Base-by-base conservation (phyloP, 2,329 filamentous ascomycete species). In the Colletotrichum eremochloae region DNA sequence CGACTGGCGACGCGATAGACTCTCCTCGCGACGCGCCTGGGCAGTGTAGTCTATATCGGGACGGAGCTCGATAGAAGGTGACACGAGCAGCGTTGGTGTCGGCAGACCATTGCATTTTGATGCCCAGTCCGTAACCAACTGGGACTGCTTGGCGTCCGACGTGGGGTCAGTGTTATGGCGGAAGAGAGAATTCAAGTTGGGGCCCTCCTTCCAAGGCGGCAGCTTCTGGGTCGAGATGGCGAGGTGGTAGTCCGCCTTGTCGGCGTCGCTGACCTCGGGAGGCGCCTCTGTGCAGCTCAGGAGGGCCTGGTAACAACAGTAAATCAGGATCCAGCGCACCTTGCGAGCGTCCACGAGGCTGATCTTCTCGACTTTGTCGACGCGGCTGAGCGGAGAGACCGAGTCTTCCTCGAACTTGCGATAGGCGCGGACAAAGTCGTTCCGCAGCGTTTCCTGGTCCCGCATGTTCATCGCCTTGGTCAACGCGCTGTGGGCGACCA, bases 301-400 rank as follows among this genome's bases (percentile, higher is more conserved):
- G 1, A 96, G 85, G n/a, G 90, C 91, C 78, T 96, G 94, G 68
- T 94, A 87, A 4, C 90, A 87, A 24, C 90, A 87, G 76, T 96
- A 96, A 8, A 96, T 87, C 46, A 95, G 79, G 40, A 95, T 88
- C 93, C 93, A 96, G 50, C 93, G 87, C 20, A 95, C 88, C 80
- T 94, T 95, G 52, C 94, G 89, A 1, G 90, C 92, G 74, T 96
- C 93, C 11, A 87, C 84, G 14, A 90, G 82, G 0, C 88, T 87
- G 1, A 92, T 78, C 76, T 89, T 90, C 46, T 90, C 88, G 7
- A 79, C 72, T 68, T 88, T 89, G 70, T 92, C 88, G 0, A 83
- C 82, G 72, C 87, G 90, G 29, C 84, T 82, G 2, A 87, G 84
- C 0, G 82, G 81, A 60, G 85, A 81, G 29, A 87, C 79, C 9